Base-by-base conservation (phyloP, 2,329 filamentous ascomycete genomes). In the Talaromyces sp. region DNA sequence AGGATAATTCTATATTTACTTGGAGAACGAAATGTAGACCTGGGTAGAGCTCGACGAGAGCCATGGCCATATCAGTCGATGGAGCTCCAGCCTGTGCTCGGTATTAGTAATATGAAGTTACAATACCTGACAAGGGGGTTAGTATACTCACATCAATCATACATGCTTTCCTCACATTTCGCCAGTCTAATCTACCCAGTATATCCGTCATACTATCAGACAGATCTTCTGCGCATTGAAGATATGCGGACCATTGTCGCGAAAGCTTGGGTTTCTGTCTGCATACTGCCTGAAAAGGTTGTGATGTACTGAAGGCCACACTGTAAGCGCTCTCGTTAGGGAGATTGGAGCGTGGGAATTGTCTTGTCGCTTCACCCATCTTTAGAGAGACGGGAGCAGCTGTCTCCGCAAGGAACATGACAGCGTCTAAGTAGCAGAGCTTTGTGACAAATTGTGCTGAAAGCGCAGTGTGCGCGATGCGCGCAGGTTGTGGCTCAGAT, bases 381-480 rank as follows among this genome's bases (percentile, higher is more conserved):
- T 77, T 67, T 63, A 81, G 66, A 2, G 79, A 76, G 3, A 73
- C 61, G 0, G 79, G 78, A 5, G 73, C 72, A 0, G 70, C 75
- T 1, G 68, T 72, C 39, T 77, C 73, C 3, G 79, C 71, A 1
- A 82, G 68, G 59, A 82, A 82, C 69, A 78, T 73, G 35, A 70
- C 69, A 0, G 80, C 78, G 63, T 82, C 80, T 1, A 78, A 70
- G 16, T 70, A 72, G 4, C 69, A 72, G 1, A 69, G 74, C 2
- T 74, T 71, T 4, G 71, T 73, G 9, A 79, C 71, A 60, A 81
- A 82, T 0, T 66, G 66, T 0, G 75, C 74, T 1, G 80, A 82
- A 13, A 82, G 67, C 0, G 71, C 45, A 1, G 73, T 82, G 67
- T 82, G 80, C 0, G 76, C 73, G 14, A 82, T 69, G 59, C 72